Evolutionary conservation across 306 rosid genomes (phyloP).

Genomic region (Mimosa bimucronata): DNA sequence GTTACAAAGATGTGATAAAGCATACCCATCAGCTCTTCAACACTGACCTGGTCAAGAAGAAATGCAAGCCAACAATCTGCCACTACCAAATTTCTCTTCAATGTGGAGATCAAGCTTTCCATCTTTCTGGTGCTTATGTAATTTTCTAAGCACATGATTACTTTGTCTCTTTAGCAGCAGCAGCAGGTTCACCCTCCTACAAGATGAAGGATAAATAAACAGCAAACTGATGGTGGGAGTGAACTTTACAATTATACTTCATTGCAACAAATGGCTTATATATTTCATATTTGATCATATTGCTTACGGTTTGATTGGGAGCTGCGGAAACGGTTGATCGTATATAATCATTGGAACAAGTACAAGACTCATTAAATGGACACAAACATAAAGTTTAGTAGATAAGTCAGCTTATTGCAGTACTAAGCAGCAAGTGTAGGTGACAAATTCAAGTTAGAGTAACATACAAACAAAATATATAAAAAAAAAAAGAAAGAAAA

Average conservation of each 20-base stretch:
- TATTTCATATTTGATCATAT: not conserved
- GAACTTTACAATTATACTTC: not conserved
- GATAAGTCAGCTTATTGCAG: not conserved
- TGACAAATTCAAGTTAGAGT: not conserved
- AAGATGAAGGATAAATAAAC: not conserved
- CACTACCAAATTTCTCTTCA: slow-evolving; percentile 51
- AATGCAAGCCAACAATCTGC: slow-evolving; percentile 49
- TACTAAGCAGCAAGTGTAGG: not conserved
- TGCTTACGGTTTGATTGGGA: not conserved
- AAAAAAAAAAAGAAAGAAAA: too few relatives aligned
- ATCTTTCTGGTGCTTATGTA: slow-evolving; percentile 51
- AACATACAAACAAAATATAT: not conserved
- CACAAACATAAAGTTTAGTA: not conserved
- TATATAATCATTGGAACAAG: too few relatives aligned
- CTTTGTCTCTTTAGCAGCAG: slow-evolving; percentile 45
- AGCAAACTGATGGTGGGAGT: not conserved
- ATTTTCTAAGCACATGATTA: slow-evolving; percentile 46
- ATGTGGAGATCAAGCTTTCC: slow-evolving; percentile 45
- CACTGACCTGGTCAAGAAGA: slow-evolving; percentile 59
- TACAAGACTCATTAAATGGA: not conserved
- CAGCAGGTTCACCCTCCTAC: slow-evolving; percentile 46
- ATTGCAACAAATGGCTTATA: not conserved
- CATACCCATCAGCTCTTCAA: slow-evolving; percentile 55
- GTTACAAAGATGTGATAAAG: not conserved
- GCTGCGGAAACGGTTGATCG: not conserved